Base-by-base conservation (phyloP, 2,329 filamentous ascomycete species). In the Fusarium decemcellulare region DNA sequence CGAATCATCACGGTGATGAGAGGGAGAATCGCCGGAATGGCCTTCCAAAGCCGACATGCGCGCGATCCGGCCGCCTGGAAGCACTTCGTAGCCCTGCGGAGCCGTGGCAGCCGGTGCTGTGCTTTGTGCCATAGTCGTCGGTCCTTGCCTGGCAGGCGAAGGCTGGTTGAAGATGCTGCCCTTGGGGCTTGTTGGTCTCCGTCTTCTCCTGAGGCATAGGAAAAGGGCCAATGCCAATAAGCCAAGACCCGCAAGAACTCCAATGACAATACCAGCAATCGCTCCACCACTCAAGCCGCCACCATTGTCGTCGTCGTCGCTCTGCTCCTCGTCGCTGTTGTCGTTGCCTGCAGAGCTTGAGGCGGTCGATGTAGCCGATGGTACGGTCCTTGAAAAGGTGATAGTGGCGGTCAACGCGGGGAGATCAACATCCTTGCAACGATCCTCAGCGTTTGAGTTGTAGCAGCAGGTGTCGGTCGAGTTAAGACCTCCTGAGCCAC, bases 381-480 rank as follows among this genome's bases (percentile, higher is more conserved):
- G 68, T 40, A 47, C 39, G 76, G 2, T 84, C 84, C 15, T 84
- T 8, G 83, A 80, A 61, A 92, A 88, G 7, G 86, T 86, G 67
- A 95, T 88, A 10, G 90, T 90, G 11, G 92, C 87, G 14, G 90
- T 89, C 50, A 94, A 91, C 1, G 89, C 89, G 0, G 96, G 96
- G 8, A 99, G 84, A 29, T 87, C 84, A n/a, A 99, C 92, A 53
- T 88, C 88, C 52, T 88, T 82, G 79, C 96, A 99, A 68, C 90
- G 88, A 29, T 83, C 82, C 62, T 93, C 88, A n/a, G 92, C 91
- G 66, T 94, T 86, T 6, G 95, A 90, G 74, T 90, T 94, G 76
- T 94, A 91, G 80, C 96, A 99, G 84, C 96, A 99, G 5, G 95
- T 97, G 79, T 98, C 95, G 53, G 95, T 98, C 10, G 94, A 92